Evolutionary conservation across 2,329 filamentous ascomycete species (phyloP), one percentile per base, ranked within the genome.

Genomic region (Alternaria panax): DNA sequence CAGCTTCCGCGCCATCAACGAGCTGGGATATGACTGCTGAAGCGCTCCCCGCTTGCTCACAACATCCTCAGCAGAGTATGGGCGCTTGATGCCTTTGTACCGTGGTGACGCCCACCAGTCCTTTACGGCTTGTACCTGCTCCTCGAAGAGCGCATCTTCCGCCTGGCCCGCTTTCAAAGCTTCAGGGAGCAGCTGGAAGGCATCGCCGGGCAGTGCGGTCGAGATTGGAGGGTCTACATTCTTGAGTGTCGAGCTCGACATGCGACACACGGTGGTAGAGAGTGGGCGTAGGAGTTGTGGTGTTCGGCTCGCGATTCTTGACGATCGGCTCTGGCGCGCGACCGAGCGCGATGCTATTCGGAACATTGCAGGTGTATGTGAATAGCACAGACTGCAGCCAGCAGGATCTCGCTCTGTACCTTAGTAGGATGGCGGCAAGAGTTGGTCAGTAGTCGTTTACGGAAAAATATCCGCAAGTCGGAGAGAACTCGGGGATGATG

Each of bases 31-130:
- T 51, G 86, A 87, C 75, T 97, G 92, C 73, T 92, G 88, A 67
- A 97, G 86, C 7, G 92, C 90, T 9, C 95, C 95, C 62, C 95
- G 86, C 83, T 98, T 98, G 79, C 90, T 93, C 62, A 97, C 94
- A 6, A 99, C 90, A 80, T 97, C 93, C 70, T 90, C 91, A 1
- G 93, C 91, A 18, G 90, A 90, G 78, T 98, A 99, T 11, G 94
- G 93, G 45, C 95, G 86, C 83, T 91, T 95, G 82, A 98, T 97
- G 60, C 92, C 94, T 66, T 90, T 86, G 77, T 88, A 99, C 57
- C 95, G 88, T 7, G 92, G 89, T 40, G 89, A 90, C 20, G 87
- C 85, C 94, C 94, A 99, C 95, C 94, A 98, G 27, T 89, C 86
- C 77, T 93, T 88, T 12, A 98, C 92, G 70, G 95, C 90, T 71